Base-by-base conservation (phyloP, 345 rosid genomes). In the Citrus mangshanensis region DNA sequence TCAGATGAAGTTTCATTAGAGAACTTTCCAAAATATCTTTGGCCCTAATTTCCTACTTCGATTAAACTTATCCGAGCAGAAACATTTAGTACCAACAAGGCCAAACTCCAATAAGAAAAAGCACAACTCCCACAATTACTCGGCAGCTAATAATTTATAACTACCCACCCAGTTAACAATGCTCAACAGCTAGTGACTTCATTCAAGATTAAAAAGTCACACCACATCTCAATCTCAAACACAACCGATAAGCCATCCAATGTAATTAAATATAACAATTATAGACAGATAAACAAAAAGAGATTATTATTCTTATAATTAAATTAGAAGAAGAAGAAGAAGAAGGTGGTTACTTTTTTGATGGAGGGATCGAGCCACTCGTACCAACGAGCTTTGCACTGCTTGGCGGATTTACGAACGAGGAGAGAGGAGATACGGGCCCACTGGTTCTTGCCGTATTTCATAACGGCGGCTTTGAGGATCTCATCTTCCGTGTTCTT, bases 401-500 rank as follows among this genome's bases (percentile, higher is more conserved):
- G 98, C 88, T 97, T 97, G 16, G 99, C 99, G 4, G 99, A 97
- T 79, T 97, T 97, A 25, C 99, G 99, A 78, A 97, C 98, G 25
- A 94, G 95, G 34, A 94, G 95, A 55, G 98, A 97, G 72, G 98
- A 97, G 82, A 97, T 94, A 49, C 98, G 89, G 73, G 97, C 98
- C 99, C 99, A 96, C 73, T 96, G 99, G 56, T 96, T 96, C 86
- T 96, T 96, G 40, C 99, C 98, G 75, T 97, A 97, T 85, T 97
- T 97, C 99, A 97, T 97, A 64, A 97, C 98, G 35, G 98, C 99
- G 56, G 99, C 98, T 64, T 94, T 97, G 37, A 97, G 91, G 72
- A 97, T 97, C 89, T 97, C 99, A 92, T 94, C 99, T 87, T 97
- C 99, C 75, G 99, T 97, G 98, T 97, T 97, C 92, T 97, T 97